A percentile compares a stretch with the other conserved stretches of the same genome.
phyloP scores from a whole-genome alignment of 305 asterid species.

The Euphrasia arctica region DNA sequence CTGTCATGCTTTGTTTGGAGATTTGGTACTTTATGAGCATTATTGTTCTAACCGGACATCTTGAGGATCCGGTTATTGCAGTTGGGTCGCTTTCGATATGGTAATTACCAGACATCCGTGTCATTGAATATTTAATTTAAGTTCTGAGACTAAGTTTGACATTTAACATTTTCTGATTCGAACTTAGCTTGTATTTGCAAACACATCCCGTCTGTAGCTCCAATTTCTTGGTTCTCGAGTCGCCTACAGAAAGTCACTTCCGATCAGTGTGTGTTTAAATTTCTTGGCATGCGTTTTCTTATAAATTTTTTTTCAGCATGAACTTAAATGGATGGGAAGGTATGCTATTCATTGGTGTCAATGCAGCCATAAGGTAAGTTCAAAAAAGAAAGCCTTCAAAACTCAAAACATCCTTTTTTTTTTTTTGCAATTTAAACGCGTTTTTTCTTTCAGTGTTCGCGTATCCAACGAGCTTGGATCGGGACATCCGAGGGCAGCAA shows the following conservation, averaged over 20 bases:
- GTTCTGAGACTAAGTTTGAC: too few relatives aligned
- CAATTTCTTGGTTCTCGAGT: background rate
- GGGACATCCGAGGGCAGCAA: conserved; percentile 85
- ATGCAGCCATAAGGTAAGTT: conserved; percentile 83
- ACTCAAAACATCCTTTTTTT: background rate
- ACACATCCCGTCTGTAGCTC: background rate
- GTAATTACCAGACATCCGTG: conserved; percentile 30
- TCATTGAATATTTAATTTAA: background rate
- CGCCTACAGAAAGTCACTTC: background rate
- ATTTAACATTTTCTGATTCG: too few relatives aligned
- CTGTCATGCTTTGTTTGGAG: conserved; percentile 92
- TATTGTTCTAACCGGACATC: conserved; percentile 85
- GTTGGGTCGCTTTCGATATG: conserved; percentile 96
- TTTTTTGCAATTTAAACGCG: background rate
- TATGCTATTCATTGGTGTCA: conserved; percentile 88
- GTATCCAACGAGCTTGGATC: conserved; percentile 93
- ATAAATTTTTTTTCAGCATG: conserved; percentile 86
- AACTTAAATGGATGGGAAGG: conserved; percentile 99
- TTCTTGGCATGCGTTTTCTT: background rate
- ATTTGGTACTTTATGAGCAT: conserved; percentile 99
- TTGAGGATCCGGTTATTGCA: conserved; percentile 78
- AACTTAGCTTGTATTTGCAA: background rate
- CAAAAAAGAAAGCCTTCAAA: background rate
- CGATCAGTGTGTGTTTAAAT: background rate
- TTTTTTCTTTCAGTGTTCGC: conserved; percentile 49